Base-by-base conservation (phyloP, 805 yeast genomes). In the Nematodospora valgi region DNA sequence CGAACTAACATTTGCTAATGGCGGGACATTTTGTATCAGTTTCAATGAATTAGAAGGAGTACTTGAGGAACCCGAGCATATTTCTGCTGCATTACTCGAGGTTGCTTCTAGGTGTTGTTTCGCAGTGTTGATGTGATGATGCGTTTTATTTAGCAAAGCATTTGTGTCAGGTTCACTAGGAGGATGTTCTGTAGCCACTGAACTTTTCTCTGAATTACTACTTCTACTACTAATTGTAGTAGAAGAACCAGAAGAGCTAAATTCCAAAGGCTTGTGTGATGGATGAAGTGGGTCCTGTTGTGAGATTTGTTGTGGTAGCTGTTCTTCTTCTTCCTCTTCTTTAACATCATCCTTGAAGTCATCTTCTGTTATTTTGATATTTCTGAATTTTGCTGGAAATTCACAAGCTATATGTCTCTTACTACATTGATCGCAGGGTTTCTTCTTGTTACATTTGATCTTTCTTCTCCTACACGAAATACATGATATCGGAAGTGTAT, bases 331-430 rank as follows among this genome's bases (percentile, higher is more conserved):
- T 15, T n/a, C 4, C 13, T 11, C 8, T 5, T 4, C 31, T 28
- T 28, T 23, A 10, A 27, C 22, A 12, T 32, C 35, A 4, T 28
- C 17, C 19, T 32, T 18, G 21, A 30, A 36, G 13, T 51, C 28
- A 29, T 46, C 50, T 30, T 49, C 59, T 31, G 48, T 44, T 30
- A 58, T 56, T 37, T 55, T 58, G 23, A 68, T 69, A 23, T 72
- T 70, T 35, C 77, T 49, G 40, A 71, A 71, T 12, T 69, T 71
- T 3, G 67, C 52, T 1, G 77, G 77, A 43, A 68, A 71, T 28
- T 60, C 63, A 47, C 77, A 72, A 2, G 46, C 48, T n/a, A 64
- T 51, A 6, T 52, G 51, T 33, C 69, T 52, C 32, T 54, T 56
- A 8, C 43, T 46, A 45, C 76, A 70, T 32, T 65, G 69, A 39